A percentile compares a stretch with the other conserved stretches of the same genome.
Conservation (phyloP, 208 protist species). For the Plasmodiophora brassicae region DNA sequence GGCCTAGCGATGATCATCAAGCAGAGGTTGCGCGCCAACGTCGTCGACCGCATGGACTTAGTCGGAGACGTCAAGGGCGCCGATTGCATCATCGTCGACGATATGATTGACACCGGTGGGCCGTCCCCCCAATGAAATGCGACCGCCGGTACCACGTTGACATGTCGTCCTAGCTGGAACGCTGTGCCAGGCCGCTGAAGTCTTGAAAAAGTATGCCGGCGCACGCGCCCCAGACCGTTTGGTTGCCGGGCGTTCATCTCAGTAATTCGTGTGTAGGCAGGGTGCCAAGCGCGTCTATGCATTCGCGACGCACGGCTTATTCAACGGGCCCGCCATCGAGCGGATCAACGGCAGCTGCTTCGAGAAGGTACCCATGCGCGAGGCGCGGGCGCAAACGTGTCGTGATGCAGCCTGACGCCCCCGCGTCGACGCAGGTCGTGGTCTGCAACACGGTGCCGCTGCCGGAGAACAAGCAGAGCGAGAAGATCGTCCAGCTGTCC, state of each 20-base stretch:
- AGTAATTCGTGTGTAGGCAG: background rate
- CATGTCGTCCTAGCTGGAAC: conserved; percentile 20
- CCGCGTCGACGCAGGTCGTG: conserved; percentile 27
- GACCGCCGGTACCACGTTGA: too few species aligned
- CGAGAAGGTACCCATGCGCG: conserved; percentile 38
- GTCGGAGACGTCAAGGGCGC: conserved; percentile 39
- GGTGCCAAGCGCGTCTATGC: conserved; percentile 45
- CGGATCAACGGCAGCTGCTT: conserved; percentile 38
- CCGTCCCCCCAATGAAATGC: too few species aligned
- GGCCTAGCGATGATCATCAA: conserved; percentile 49
- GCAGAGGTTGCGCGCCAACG: conserved; percentile 37
- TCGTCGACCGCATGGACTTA: conserved; percentile 46
- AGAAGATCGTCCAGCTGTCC: conserved; percentile 46
- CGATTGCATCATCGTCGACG: conserved; percentile 47
- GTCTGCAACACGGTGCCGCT: conserved; percentile 45
- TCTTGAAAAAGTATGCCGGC: conserved; percentile 3
- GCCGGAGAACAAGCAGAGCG: background rate
- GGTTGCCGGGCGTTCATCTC: too few species aligned
- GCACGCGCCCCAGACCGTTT: background rate
- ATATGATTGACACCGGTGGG: conserved; percentile 49
- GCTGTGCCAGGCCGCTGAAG: conserved; percentile 30
- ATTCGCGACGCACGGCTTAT: conserved; percentile 49
- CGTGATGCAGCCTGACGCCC: background rate
- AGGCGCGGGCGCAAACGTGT: background rate
- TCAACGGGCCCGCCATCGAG: conserved; percentile 46